Conservation (phyloP, 2,329 filamentous ascomycete genomes). For the Paraconiothyrium sp. region DNA sequence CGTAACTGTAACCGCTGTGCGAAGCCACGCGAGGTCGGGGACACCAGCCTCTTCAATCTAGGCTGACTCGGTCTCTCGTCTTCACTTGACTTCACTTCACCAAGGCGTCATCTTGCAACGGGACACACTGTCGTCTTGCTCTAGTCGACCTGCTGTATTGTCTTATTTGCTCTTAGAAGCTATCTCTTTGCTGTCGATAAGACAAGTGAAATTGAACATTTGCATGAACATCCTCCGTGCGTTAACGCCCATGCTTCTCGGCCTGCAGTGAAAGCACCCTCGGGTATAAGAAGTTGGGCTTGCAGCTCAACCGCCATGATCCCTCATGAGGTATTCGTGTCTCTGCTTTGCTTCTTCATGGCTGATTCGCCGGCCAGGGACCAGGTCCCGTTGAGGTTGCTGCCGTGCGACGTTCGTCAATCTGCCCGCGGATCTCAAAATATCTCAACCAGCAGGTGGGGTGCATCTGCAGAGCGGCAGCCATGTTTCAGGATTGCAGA, state of each 20-base stretch:
- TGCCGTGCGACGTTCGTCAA: constrained; percentile 36
- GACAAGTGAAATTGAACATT: not conserved
- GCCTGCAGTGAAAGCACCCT: constrained; percentile 11
- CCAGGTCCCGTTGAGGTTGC: constrained; percentile 21
- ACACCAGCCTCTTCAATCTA: not conserved
- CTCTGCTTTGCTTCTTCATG: constrained; percentile 5
- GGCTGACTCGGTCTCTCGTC: not conserved
- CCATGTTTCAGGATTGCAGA: constrained; percentile 31
- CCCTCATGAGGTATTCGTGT: constrained; percentile 1
- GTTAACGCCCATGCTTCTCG: constrained; percentile 31
- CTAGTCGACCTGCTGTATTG: too few species aligned
- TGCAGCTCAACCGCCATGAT: constrained; percentile 14
- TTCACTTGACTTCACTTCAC: not conserved
- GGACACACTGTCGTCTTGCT: too few species aligned
- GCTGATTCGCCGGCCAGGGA: constrained; percentile 2
- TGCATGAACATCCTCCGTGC: constrained; percentile 18
- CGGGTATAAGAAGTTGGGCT: constrained; percentile 5
- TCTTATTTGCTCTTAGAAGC: not conserved
- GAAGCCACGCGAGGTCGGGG: constrained; percentile 13
- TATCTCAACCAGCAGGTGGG: constrained; percentile 41
- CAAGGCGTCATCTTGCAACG: not conserved
- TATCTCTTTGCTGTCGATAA: not conserved
- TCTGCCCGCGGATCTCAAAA: constrained; percentile 40
- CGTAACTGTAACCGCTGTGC: constrained; percentile 5
- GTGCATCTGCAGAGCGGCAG: constrained; percentile 30